These are phyloP conservation scores for Trypethelium eluteriae DNA, from an alignment of 495 filamentous ascomycete species.

Conservation along the genomic window DNA sequence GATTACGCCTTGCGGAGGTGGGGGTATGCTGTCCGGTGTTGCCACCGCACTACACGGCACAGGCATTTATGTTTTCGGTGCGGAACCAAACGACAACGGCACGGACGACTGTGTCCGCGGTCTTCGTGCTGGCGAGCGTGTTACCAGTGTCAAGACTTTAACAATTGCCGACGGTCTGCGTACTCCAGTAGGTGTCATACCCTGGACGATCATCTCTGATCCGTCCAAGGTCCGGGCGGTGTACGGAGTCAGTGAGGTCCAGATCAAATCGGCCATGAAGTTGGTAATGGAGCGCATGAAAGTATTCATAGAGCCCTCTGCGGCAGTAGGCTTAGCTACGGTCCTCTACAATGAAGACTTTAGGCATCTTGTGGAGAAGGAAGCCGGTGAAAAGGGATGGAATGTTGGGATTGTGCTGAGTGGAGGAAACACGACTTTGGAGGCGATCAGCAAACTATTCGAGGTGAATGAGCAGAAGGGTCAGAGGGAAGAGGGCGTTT, in stretches of 20 bases:
- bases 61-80: constrained; percentile 49
- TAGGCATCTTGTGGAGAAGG: constrained; percentile 56
- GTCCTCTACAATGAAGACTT: constrained; percentile 83
- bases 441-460: constrained; percentile 64
- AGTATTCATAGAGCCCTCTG: constrained; percentile 82
- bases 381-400: constrained; percentile 69
- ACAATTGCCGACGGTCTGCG: constrained; percentile 89
- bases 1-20: constrained; percentile 80
- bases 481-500: constrained; percentile 34
- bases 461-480: constrained; percentile 27
- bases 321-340: constrained; percentile 76
- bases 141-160: constrained; percentile 59
- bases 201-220: constrained; percentile 77
- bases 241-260: constrained; percentile 69
- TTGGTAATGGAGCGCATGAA: constrained; percentile 86
- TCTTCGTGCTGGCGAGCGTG: constrained; percentile 51
- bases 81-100: constrained; percentile 77
- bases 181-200: constrained; percentile 69
- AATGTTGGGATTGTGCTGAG: constrained; percentile 81
- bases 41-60: constrained; percentile 20
- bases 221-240: constrained; percentile 60
- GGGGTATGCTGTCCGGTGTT: constrained; percentile 78
- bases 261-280: constrained; percentile 70
- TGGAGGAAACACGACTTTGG: constrained; percentile 85
- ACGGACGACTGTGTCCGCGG: constrained; percentile 75